Evolutionary conservation across 2,329 filamentous ascomycete genomes (phyloP), one percentile per base, ranked within the genome.

Genomic region (Penicillium occitanis): DNA sequence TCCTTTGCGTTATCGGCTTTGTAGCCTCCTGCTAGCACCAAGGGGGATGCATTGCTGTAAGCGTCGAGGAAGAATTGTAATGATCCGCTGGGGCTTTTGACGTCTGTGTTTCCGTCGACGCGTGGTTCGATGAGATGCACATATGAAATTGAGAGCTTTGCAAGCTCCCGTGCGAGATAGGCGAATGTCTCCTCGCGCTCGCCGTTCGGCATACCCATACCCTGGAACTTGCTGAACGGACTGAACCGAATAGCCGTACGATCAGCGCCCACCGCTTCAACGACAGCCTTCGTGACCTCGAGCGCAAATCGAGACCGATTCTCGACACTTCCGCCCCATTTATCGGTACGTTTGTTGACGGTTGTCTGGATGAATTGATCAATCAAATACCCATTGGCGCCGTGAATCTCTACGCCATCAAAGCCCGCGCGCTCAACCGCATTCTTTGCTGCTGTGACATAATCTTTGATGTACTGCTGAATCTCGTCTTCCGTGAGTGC

Each of bases 101-200:
- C 14, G 7, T 58, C 46, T 3, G 8, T 22, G 7, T 51, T 58
- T 13, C 59, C 59, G 3, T 28, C 13, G 1, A 61, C 30, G 4
- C 64, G 59, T 2, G 64, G 51, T 30, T 63, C 64, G n/a, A 63
- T 7, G n/a, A 66, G 19, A 6, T 66, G 60, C 17, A 66, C 59
- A 25, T 63, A 66, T 4, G 64, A 42, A 7, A 66, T 35, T 3
- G 22, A 28, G 0, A 62, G 8, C 5, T 25, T 19, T 2, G 64
- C 59, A 5, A 66, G 11, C 11, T 66, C 46, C 30, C 37, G 13
- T 1, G 60, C 64, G 3, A 66, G 25, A 53, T 66, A 46, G 2
- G 51, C 50, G 71, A 90, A 91, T 65, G 91, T 88, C 0, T 87
- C 85, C 3, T 86, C 72, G 0, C 76, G 69, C 88, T 63, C 44